A percentile compares a stretch with the other conserved stretches of the same genome.
These are phyloP conservation scores for Auriscalpium microsporum DNA, from an alignment of 768 basidiomycete genomes.

Conservation along the genomic window DNA sequence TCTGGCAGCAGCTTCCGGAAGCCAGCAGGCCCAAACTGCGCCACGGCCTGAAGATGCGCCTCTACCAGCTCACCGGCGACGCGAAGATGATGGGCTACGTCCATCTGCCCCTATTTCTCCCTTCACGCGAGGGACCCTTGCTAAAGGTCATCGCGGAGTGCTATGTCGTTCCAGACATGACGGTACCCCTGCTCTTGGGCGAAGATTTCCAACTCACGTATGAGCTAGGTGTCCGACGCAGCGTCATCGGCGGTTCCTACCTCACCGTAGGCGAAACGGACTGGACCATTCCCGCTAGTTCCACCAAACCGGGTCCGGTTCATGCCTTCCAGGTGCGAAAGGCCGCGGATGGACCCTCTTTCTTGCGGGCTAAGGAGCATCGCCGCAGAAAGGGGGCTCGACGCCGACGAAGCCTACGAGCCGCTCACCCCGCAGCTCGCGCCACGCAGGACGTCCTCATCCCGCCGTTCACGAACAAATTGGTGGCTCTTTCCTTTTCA, in stretches of 20 bases:
- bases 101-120: not conserved
- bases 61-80: too few species aligned
- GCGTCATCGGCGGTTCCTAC: slow-evolving; percentile 1
- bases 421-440: not conserved
- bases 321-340: not conserved
- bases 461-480: not conserved
- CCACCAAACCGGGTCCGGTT: not conserved
- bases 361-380: not conserved
- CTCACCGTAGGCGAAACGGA: not conserved
- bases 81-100: not conserved
- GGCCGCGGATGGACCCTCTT: not conserved
- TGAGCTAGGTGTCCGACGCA: slow-evolving; percentile 14
- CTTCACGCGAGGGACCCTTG: not conserved
- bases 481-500: not conserved
- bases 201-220: slow-evolving; percentile 23
- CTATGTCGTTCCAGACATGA: slow-evolving; percentile 21
- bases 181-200: slow-evolving; percentile 20
- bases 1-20: not conserved
- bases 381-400: not conserved
- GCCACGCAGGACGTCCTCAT: not conserved
- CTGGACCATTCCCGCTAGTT: not conserved
- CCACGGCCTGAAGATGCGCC: not conserved
- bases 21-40: not conserved
- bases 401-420: not conserved
- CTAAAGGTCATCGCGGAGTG: slow-evolving; percentile 14